Conservation (phyloP, 2,329 filamentous ascomycete genomes). For the Penicillium sp. region DNA sequence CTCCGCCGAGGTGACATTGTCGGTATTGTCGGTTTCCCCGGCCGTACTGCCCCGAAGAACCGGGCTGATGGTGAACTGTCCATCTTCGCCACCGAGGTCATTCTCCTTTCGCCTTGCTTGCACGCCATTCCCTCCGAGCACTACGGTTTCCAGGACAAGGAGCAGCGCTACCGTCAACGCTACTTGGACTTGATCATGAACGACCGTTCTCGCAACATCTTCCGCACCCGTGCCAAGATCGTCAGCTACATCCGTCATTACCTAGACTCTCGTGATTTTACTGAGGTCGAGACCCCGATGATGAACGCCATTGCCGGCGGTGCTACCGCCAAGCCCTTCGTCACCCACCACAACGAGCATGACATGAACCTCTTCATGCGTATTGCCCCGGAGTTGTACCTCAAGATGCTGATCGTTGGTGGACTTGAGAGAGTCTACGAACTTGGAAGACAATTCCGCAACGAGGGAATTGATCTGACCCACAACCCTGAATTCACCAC, state of each 20-base stretch:
- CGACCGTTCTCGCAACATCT: conserved; percentile 76
- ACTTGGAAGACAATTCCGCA: conserved; percentile 91
- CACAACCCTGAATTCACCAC: conserved; percentile 99
- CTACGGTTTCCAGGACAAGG: conserved; percentile 93
- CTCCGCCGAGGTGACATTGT: conserved; percentile 91
- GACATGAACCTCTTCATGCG: conserved; percentile 95
- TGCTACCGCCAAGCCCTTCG: conserved; percentile 91
- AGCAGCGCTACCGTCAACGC: conserved; percentile 87
- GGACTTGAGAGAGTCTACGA: conserved; percentile 95
- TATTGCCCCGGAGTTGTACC: conserved; percentile 89
- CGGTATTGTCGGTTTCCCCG: conserved; percentile 80
- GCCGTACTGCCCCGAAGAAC: conserved; percentile 84
- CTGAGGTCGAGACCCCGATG: conserved; percentile 96
- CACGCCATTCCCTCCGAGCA: conserved; percentile 82
- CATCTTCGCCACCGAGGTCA: conserved; percentile 84
- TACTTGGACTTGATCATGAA: conserved; percentile 98
- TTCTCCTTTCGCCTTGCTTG: conserved; percentile 84
- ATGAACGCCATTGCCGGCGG: conserved; percentile 95
- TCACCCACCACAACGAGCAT: conserved; percentile 93
- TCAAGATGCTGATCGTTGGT: conserved; percentile 95
- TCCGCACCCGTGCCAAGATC: conserved; percentile 83
- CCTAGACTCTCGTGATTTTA: conserved; percentile 84
- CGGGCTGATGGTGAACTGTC: conserved; percentile 87
- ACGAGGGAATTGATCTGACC: conserved; percentile 86
- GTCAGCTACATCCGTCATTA: conserved; percentile 84